Evolutionary conservation across 2,329 filamentous ascomycete genomes (phyloP).

Genomic region (Albophoma yamanashiensis): DNA sequence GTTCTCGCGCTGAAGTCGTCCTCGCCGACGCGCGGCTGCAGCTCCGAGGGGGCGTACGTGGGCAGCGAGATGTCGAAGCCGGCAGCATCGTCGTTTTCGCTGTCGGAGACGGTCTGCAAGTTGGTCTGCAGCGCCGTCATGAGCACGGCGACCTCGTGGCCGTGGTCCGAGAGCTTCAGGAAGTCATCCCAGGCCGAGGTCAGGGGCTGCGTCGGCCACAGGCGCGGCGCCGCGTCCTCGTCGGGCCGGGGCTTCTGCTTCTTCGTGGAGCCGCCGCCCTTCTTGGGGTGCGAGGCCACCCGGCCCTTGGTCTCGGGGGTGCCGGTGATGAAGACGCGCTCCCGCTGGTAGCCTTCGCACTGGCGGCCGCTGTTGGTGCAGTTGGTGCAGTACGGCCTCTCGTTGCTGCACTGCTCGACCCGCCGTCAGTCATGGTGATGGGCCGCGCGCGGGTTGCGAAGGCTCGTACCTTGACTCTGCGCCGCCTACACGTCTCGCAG

Average conservation of each 20-base stretch:
- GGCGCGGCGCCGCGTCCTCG: constrained; percentile 14
- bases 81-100: constrained; percentile 11
- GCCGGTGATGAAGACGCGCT: constrained; percentile 54
- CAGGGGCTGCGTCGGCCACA: constrained; percentile 28
- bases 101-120: constrained; percentile 22
- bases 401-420: constrained; percentile 45
- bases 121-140: constrained; percentile 34
- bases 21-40: constrained; percentile 21
- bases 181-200: constrained; percentile 40
- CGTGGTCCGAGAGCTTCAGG: constrained; percentile 27
- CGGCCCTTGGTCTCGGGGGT: constrained; percentile 42
- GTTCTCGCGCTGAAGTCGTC: constrained; percentile 30
- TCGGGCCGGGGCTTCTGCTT: constrained; percentile 16
- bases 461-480: constrained; percentile 45
- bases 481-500: constrained; percentile 49
- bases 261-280: constrained; percentile 21
- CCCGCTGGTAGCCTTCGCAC: constrained; percentile 52
- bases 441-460: not conserved
- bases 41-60: constrained; percentile 25
- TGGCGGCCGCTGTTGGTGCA: constrained; percentile 45
- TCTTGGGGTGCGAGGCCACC: constrained; percentile 45
- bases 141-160: constrained; percentile 26
- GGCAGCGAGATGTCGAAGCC: constrained; percentile 27
- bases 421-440: not conserved
- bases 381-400: constrained; percentile 48